Evolutionary conservation across 1,139 yeast species (phyloP), one percentile per base, ranked within the genome.

Genomic region (Sugiyamaella neomexicana): DNA sequence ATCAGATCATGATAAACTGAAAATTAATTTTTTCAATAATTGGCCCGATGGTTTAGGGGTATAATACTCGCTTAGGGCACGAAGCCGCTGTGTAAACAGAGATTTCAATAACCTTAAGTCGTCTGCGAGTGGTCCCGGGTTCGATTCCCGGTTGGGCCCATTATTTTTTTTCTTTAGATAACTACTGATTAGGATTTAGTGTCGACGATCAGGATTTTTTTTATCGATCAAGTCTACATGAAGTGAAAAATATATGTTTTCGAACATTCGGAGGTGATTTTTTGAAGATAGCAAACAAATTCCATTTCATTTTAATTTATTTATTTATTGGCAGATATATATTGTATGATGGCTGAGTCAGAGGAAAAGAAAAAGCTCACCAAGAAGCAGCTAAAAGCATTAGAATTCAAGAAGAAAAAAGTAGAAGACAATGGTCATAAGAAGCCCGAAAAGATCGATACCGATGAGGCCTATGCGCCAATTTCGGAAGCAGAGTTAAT

Each of bases 331-430:
- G 36, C 7, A 31, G 12, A 31, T 31, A 44, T 44, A 29, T 46
- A 27, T 38, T 27, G 6, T 12, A 45, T 25, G 34, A 47, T 47
- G 51, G 10, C 32, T 10, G 51, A 47, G 20, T 17, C 47, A 13
- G 36, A 20, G 7, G 46, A 49, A 7, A 42, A 50, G 37, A 73
- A 82, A 68, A 73, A 82, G 68, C 75, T 88, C 40, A 85, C 93
- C 9, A 89, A 89, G 76, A 88, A 88, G 67, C 89, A 89, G 70
- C 76, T 78, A 57, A 88, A 89, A 71, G 93, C 95, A 5, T 79
- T 84, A 54, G 84, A 85, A 68, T 89, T 87, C 71, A 77, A 83
- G 61, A 72, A 76, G 55, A 47, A 43, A 36, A 44, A 25, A 36
- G 43, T 23, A 17, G 56, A 72, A 53, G 55, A 54, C 38, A 34